Conservation (phyloP, 2,329 filamentous ascomycete genomes). For the Xylaria digitata region DNA sequence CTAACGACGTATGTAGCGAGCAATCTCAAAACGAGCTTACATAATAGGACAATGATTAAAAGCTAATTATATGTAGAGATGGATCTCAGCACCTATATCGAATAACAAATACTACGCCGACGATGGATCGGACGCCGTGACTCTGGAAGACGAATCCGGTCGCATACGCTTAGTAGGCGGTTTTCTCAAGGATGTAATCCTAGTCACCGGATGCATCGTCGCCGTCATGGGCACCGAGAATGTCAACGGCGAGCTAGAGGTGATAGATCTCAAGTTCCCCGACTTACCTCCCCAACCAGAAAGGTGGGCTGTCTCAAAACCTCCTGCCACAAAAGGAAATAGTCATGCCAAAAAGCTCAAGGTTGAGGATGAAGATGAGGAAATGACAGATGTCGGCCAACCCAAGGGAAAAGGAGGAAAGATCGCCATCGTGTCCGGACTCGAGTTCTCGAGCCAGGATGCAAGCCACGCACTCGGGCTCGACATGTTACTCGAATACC, state of each 20-base stretch:
- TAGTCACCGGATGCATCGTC: conserved; percentile 93
- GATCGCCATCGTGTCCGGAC: conserved; percentile 88
- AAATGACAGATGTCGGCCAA: conserved; percentile 65
- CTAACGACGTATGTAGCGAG: conserved; percentile 77
- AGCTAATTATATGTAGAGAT: conserved; percentile 68
- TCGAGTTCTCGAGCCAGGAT: conserved; percentile 82
- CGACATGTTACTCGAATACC: conserved; percentile 84
- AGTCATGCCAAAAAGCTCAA: conserved; percentile 52
- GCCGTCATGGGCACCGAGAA: conserved; percentile 97
- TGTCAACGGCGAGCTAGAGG: conserved; percentile 88
- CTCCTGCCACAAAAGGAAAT: conserved; percentile 42
- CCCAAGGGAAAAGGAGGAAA: conserved; percentile 58
- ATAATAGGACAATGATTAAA: background rate
- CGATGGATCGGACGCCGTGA: conserved; percentile 73
- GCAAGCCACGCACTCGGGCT: conserved; percentile 78
- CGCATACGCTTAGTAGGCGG: conserved; percentile 82
- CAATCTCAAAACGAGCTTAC: background rate
- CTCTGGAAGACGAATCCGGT: conserved; percentile 96
- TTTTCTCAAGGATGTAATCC: conserved; percentile 72
- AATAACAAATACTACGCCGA: conserved; percentile 79
- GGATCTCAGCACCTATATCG: conserved; percentile 84
- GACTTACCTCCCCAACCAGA: conserved; percentile 85
- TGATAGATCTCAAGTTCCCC: conserved; percentile 88
- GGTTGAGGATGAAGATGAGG: conserved; percentile 60
- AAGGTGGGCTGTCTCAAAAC: conserved; percentile 78